These are phyloP conservation scores for Violaceomyces palustris DNA, from an alignment of 1,284 basidiomycete genomes.

Conservation along the genomic window DNA sequence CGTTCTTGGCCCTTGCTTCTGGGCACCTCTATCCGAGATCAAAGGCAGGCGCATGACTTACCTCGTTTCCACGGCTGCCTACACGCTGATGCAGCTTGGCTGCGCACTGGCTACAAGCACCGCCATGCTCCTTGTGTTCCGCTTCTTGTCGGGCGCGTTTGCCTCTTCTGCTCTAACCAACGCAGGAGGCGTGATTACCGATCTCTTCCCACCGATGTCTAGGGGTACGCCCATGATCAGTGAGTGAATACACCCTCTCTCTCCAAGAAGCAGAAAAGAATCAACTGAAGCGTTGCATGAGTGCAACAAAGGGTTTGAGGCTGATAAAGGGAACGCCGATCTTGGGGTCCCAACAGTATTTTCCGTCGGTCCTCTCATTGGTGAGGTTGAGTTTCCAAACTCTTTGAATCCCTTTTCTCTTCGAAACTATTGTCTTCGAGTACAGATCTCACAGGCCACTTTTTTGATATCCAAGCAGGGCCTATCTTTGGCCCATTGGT, in stretches of 20 bases:
- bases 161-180: conserved; percentile 27
- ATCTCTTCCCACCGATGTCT: conserved; percentile 15
- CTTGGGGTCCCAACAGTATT: not conserved
- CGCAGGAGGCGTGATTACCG: conserved; percentile 19
- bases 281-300: too few relatives aligned
- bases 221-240: conserved; percentile 14
- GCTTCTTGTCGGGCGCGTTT: conserved; percentile 18
- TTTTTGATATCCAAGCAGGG: too few relatives aligned
- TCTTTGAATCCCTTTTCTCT: too few relatives aligned
- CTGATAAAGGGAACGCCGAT: too few relatives aligned
- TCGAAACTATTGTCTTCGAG: too few relatives aligned
- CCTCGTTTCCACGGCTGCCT: conserved; percentile 7
- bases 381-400: conserved; percentile 6
- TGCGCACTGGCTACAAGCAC: conserved; percentile 14
- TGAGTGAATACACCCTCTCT: too few relatives aligned
- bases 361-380: not conserved
- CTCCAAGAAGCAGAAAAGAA: too few relatives aligned
- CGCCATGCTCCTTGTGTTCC: conserved; percentile 9
- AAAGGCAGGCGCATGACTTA: conserved; percentile 7
- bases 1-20: conserved; percentile 22
- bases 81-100: conserved; percentile 10
- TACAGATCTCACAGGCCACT: too few relatives aligned
- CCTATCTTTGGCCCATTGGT: conserved; percentile 23
- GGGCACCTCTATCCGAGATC: conserved; percentile 26
- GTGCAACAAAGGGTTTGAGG: too few relatives aligned